A percentile compares a stretch with the other conserved stretches of the same genome.
phyloP scores from a whole-genome alignment of 2,329 filamentous ascomycete species.

The Cordyceps pruinosa region DNA sequence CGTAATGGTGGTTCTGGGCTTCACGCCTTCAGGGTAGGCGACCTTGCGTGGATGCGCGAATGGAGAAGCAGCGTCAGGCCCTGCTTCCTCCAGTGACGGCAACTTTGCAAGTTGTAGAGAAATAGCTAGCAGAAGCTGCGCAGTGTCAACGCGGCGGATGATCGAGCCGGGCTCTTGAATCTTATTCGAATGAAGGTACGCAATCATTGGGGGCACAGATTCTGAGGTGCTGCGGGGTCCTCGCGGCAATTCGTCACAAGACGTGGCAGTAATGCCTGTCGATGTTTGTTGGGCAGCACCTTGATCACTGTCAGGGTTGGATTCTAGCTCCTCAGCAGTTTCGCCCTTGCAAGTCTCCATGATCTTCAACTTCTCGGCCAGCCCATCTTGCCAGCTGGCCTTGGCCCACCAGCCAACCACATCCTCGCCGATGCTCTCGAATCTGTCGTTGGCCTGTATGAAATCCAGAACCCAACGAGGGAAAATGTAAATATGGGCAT shows the following conservation, averaged over 20 bases:
- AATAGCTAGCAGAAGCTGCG: conserved; percentile 70
- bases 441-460: conserved; percentile 67
- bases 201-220: conserved; percentile 65
- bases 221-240: conserved; percentile 8
- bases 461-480: conserved; percentile 87
- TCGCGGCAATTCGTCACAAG: background rate
- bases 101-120: conserved; percentile 85
- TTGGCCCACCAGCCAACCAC: conserved; percentile 95
- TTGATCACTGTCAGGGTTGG: conserved; percentile 22
- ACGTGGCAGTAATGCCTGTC: background rate
- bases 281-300: conserved; percentile 19
- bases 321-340: conserved; percentile 32
- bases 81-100: conserved; percentile 59
- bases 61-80: conserved; percentile 53
- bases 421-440: conserved; percentile 87
- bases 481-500: conserved; percentile 92
- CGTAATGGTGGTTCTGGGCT: conserved; percentile 73
- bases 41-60: conserved; percentile 76
- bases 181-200: conserved; percentile 67
- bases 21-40: conserved; percentile 75
- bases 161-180: conserved; percentile 47
- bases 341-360: conserved; percentile 47
- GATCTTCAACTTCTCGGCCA: conserved; percentile 71
- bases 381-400: conserved; percentile 77
- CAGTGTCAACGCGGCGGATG: conserved; percentile 82